Evolutionary conservation across 148 eudicot genomes (phyloP).

Genomic region (Pouteria glomerata): DNA sequence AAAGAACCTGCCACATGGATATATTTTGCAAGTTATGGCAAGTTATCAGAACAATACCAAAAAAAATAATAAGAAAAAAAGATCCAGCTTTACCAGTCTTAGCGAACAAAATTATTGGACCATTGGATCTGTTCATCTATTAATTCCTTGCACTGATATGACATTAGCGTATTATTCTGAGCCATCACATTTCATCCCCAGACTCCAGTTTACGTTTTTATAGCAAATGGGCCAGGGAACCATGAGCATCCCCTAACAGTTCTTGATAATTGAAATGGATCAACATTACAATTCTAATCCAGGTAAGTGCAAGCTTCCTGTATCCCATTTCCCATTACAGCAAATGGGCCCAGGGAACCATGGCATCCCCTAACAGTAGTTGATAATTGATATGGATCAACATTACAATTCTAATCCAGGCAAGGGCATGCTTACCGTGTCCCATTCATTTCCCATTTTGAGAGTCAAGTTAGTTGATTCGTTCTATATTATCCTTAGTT

Average conservation of each 20-base stretch:
- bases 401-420: no score
- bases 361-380: no score
- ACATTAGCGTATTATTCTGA: not conserved
- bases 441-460: not conserved
- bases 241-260: not conserved
- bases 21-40: no score
- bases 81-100: not conserved
- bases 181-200: constrained; percentile 5
- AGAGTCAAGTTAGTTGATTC: no score
- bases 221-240: not conserved
- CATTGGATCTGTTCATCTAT: not conserved
- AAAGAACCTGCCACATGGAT: not conserved
- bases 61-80: not conserved
- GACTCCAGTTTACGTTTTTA: constrained; percentile 1
- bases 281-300: not conserved
- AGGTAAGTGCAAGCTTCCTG: not conserved
- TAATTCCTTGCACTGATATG: not conserved
- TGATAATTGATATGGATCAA: no score
- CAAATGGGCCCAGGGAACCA: no score
- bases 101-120: not conserved
- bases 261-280: not conserved
- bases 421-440: no score
- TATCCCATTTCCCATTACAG: not conserved
- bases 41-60: not conserved
- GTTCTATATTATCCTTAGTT: not conserved